Base-by-base conservation (phyloP, 1,284 basidiomycete genomes). In the Sparassis latifolia region DNA sequence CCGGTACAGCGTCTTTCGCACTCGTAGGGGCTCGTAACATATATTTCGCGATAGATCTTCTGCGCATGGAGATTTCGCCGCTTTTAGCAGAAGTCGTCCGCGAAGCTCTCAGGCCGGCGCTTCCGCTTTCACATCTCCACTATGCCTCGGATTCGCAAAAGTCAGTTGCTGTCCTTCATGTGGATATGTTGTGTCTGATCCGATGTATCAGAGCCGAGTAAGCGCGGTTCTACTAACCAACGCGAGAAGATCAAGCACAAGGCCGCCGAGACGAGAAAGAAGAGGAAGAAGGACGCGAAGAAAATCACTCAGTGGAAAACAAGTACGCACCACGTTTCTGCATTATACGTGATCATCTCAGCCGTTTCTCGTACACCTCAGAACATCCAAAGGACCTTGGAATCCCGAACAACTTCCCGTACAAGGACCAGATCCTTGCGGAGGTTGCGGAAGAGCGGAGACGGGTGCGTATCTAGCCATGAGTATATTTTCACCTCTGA, bases 391-490 rank as follows among this genome's bases (percentile, higher is more conserved):
- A 85, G 67, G 96, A 99, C 66, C 92, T 89, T 30, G 97, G 97
- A 44, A 96, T 99, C 54, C 96, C 96, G n/a, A 97, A 90, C 71
- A 86, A 84, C 55, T 97, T 95, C 73, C 96, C 95, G 3, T 97
- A 89, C 80, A 99, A 98, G 75, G 96, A 97, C 66, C 86, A 96
- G 70, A 86, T 99, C 52, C 76, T 99, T 41, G 92, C 92, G 10
- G 96, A 99, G 65, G 79, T 94, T 41, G 85, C 84, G 42, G 88
- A 89, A 58, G 79, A 90, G 65, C 81, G 91, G 55, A 77, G 86
- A 61, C 68, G 75, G 55, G 89, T 92, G 62, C 58, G 79, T 42
- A 32, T 20, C 7, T 35, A n/a, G 31, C n/a, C 10, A 27, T 40
- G 30, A 5, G 12, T 5, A 3, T 35, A 7, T 48, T 28, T 7